Evolutionary conservation across 2,329 filamentous ascomycete genomes (phyloP).

Genomic region (Penicillium sclerotiorum): DNA sequence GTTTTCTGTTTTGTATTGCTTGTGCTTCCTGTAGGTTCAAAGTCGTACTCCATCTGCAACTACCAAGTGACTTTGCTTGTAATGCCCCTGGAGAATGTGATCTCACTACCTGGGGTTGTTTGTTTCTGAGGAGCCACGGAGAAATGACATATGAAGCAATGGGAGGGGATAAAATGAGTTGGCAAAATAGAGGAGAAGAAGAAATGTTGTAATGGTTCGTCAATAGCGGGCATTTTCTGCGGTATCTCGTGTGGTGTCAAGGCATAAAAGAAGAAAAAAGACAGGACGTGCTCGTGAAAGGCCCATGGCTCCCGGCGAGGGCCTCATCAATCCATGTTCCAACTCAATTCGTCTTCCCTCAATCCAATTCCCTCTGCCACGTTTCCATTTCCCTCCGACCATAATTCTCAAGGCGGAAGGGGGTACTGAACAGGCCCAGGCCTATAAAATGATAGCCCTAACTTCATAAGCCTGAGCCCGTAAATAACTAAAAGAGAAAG

Average conservation of each 20-base stretch:
- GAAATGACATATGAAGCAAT: too few relatives aligned
- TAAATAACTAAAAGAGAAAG: conserved; percentile 16
- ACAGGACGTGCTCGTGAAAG: conserved; percentile 22
- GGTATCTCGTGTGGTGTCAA: conserved; percentile 38
- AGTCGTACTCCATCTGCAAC: too few relatives aligned
- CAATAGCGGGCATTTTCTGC: conserved; percentile 39
- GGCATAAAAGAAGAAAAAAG: conserved; percentile 34
- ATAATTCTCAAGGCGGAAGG: conserved; percentile 16
- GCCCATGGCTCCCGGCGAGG: conserved; percentile 21
- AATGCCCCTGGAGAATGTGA: too few relatives aligned
- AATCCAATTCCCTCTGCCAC: conserved; percentile 9
- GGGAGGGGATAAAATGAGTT: too few relatives aligned
- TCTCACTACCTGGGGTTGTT: too few relatives aligned
- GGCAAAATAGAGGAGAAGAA: too few relatives aligned
- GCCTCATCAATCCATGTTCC: conserved; percentile 12
- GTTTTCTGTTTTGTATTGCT: too few relatives aligned
- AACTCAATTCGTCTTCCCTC: conserved; percentile 4
- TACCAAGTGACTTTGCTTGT: too few relatives aligned
- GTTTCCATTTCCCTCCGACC: conserved; percentile 7
- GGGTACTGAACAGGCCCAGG: conserved; percentile 12
- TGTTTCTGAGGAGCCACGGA: too few relatives aligned
- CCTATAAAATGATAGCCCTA: conserved; percentile 12
- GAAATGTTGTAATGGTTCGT: conserved; percentile 29
- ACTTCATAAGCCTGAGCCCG: too few relatives aligned
- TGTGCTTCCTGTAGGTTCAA: too few relatives aligned